Evolutionary conservation across 352 stramenopile genomes (phyloP).

Genomic region (Phytophthora megakarya): DNA sequence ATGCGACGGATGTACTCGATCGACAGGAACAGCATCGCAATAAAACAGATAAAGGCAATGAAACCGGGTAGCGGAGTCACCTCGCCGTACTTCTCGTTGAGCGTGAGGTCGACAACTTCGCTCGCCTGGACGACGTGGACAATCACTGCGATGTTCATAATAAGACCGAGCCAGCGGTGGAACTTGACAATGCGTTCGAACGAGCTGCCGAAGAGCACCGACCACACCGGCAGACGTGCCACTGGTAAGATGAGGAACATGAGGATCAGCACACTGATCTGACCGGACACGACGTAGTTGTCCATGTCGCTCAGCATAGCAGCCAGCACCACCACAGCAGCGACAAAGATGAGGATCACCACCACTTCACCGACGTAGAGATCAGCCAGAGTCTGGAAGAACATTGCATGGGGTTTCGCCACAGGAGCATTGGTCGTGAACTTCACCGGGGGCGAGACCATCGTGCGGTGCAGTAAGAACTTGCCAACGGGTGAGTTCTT

Average conservation of each 20-base stretch:
- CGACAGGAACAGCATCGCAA: constrained; percentile 53
- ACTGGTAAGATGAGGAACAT: constrained; percentile 85
- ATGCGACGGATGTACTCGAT: constrained; percentile 68
- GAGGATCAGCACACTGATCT: constrained; percentile 66
- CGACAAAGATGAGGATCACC: constrained; percentile 70
- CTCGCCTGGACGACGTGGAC: constrained; percentile 63
- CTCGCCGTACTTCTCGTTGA: constrained; percentile 53
- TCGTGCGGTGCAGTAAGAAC: constrained; percentile 55
- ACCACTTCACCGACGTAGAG: constrained; percentile 65
- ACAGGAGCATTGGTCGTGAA: constrained; percentile 53
- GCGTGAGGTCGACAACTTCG: constrained; percentile 44
- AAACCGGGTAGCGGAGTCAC: constrained; percentile 69
- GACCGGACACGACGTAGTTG: constrained; percentile 52
- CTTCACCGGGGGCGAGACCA: constrained; percentile 56
- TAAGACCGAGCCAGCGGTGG: constrained; percentile 78
- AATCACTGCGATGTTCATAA: constrained; percentile 56
- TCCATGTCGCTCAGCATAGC: constrained; percentile 41
- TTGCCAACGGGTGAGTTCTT: constrained; percentile 42
- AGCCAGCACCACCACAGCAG: constrained; percentile 49
- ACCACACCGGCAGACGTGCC: constrained; percentile 63
- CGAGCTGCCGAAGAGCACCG: constrained; percentile 70
- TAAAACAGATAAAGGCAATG: constrained; percentile 65
- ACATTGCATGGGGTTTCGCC: constrained; percentile 43
- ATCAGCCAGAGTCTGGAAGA: constrained; percentile 62
- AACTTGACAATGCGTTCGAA: constrained; percentile 88